phyloP scores from a whole-genome alignment of 306 rosid species.

The Malus asiatica region DNA sequence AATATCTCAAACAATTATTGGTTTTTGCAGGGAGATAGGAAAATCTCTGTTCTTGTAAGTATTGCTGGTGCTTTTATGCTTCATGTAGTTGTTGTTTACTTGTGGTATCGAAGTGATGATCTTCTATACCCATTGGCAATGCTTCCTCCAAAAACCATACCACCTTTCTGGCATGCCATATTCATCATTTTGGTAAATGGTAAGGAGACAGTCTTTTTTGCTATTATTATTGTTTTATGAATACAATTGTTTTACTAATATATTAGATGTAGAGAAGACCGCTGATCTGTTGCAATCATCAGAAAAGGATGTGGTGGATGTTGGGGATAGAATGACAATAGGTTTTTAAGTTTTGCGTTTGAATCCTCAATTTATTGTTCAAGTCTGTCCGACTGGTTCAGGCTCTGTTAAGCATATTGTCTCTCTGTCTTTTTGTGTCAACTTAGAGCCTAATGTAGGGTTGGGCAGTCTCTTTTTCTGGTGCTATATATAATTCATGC shows the following conservation, averaged over 20 bases:
- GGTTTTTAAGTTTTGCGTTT: neutral
- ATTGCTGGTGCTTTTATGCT: slow-evolving; percentile 46
- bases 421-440: neutral
- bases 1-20: slow-evolving; percentile 23
- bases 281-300: neutral
- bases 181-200: slow-evolving; percentile 87
- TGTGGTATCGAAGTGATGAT: slow-evolving; percentile 74
- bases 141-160: slow-evolving; percentile 75
- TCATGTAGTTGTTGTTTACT: slow-evolving; percentile 66
- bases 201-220: slow-evolving; percentile 21
- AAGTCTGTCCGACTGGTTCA: neutral
- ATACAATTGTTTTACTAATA: neutral
- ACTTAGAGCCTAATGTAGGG: neutral
- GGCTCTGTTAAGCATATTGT: neutral
- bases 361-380: neutral
- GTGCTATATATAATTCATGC: neutral
- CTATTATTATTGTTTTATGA: neutral
- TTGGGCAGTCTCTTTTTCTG: neutral
- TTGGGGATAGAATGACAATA: neutral
- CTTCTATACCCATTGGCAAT: slow-evolving; percentile 58
- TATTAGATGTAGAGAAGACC: neutral
- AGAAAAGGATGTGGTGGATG: neutral
- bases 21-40: slow-evolving; percentile 78
- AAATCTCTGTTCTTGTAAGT: slow-evolving; percentile 44
- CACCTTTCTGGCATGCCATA: slow-evolving; percentile 81